A percentile compares a stretch with the other conserved stretches of the same genome.
Evolutionary conservation across 345 rosid species (phyloP).

Genomic region (Nasturtium officinale): DNA sequence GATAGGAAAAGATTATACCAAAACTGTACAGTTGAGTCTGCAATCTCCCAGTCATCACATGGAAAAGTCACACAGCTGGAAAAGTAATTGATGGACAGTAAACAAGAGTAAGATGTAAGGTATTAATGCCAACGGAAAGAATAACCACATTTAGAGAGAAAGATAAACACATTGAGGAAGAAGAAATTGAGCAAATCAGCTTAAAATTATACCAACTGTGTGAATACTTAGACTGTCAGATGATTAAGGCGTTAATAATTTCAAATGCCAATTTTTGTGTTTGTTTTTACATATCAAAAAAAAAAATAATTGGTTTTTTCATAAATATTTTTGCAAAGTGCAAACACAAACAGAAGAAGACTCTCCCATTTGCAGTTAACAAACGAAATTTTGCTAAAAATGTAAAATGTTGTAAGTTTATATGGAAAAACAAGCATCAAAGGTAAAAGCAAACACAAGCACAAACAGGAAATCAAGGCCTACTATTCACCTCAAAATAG

Average conservation of each 20-base stretch:
- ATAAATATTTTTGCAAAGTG: background rate
- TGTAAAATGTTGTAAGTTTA: conserved; percentile 3
- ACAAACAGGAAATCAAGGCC: conserved; percentile 24
- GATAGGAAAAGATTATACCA: conserved; percentile 54
- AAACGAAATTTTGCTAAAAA: background rate
- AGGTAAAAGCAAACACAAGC: background rate
- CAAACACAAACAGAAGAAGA: background rate
- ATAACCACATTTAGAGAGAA: conserved; percentile 8
- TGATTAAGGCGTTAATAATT: background rate
- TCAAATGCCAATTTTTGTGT: background rate
- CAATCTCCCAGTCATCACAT: conserved; percentile 95
- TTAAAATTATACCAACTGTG: conserved; percentile 1
- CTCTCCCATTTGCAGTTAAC: background rate
- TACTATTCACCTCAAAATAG: conserved; percentile 69
- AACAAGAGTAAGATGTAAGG: conserved; percentile 15
- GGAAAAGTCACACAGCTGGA: conserved; percentile 90
- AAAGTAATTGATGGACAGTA: conserved; percentile 36
- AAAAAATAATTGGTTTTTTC: background rate
- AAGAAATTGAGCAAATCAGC: conserved; percentile 23
- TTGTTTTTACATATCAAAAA: background rate
- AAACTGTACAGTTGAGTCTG: conserved; percentile 97
- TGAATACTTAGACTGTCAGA: background rate
- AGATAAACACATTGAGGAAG: background rate
- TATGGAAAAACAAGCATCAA: background rate
- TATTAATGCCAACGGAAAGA: background rate